These are phyloP conservation scores for Lonicera japonica DNA, from an alignment of 129 eudicot species.

Conservation along the genomic window DNA sequence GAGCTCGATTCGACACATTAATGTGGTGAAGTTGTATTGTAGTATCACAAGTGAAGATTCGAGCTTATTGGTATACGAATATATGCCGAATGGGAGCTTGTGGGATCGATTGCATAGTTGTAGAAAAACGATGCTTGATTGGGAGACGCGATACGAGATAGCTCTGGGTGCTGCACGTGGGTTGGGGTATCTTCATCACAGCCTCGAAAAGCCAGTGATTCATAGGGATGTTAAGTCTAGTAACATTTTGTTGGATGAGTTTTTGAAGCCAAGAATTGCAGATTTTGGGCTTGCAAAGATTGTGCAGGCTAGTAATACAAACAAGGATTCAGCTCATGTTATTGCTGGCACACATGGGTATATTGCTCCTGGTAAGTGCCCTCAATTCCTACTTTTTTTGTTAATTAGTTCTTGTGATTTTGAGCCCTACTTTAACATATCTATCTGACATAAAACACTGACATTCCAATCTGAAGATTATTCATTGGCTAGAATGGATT, in stretches of 20 bases:
- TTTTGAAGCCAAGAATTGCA: constrained; percentile 68
- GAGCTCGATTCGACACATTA: constrained; percentile 78
- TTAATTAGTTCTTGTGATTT: too few species aligned
- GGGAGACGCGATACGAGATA: constrained; percentile 60
- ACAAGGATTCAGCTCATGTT: constrained; percentile 42
- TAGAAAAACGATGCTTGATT: constrained; percentile 51
- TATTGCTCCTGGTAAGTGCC: constrained; percentile 67
- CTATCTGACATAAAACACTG: too few species aligned
- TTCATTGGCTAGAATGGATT: too few species aligned
- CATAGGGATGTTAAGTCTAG: constrained; percentile 87
- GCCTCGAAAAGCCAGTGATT: constrained; percentile 62
- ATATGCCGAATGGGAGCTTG: constrained; percentile 73
- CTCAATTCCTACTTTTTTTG: too few species aligned
- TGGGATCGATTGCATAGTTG: constrained; percentile 70
- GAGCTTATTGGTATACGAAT: constrained; percentile 74
- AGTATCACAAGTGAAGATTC: constrained; percentile 80
- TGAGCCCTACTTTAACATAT: not conserved
- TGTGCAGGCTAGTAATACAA: constrained; percentile 28
- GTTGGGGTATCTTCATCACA: constrained; percentile 69
- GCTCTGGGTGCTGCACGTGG: constrained; percentile 82
- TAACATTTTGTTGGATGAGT: constrained; percentile 70
- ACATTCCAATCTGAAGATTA: too few species aligned
- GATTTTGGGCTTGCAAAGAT: constrained; percentile 86
- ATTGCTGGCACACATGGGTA: constrained; percentile 86
- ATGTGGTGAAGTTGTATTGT: constrained; percentile 72